These are phyloP conservation scores for Solanum lycopersicoides DNA, from an alignment of 257 asterid species.

Conservation along the genomic window DNA sequence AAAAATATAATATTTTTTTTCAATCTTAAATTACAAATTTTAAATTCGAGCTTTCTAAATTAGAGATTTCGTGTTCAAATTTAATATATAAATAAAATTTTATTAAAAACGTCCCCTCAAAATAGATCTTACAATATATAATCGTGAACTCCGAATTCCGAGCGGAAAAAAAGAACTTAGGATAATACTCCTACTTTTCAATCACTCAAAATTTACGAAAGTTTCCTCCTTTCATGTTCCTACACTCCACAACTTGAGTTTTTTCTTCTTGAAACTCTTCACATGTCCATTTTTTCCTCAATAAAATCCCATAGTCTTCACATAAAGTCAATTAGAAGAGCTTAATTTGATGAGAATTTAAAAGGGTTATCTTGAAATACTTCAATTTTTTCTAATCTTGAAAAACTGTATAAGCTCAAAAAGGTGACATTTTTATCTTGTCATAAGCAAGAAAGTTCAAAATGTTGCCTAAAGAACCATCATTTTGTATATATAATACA, in stretches of 20 bases:
- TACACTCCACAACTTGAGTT: not conserved
- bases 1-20: no score
- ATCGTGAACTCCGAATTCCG: rapidly evolving
- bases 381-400: constrained; percentile 2
- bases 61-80: rapidly evolving
- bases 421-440: constrained; percentile 2
- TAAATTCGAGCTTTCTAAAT: rapidly evolving
- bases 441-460: not conserved
- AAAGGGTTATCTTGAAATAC: constrained; percentile 4
- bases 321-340: not conserved
- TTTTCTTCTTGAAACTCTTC: constrained; percentile 8
- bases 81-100: no score
- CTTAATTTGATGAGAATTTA: constrained; percentile 11
- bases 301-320: not conserved
- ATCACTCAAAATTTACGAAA: not conserved
- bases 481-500: constrained; percentile 44
- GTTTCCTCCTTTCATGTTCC: constrained; percentile 1
- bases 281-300: not conserved
- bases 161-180: no score
- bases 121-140: no score
- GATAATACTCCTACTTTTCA: not conserved
- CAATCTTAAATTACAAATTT: no score
- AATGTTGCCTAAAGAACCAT: constrained; percentile 52
- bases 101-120: no score
- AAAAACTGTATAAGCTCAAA: constrained; percentile 1